These are phyloP conservation scores for Viola pubescens DNA, from an alignment of 441 rosid species.

Conservation along the genomic window DNA sequence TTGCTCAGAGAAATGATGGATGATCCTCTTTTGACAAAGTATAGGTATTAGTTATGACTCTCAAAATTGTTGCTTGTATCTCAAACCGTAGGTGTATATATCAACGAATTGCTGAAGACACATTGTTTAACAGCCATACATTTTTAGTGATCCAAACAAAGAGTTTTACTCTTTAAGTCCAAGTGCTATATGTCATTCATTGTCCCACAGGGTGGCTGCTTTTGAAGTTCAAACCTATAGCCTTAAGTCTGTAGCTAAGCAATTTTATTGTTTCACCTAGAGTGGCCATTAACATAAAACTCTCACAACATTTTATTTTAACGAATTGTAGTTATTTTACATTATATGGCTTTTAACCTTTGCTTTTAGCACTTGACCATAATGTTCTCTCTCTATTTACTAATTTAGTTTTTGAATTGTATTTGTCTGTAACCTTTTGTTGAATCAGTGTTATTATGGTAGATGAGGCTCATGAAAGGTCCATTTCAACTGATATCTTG, in stretches of 20 bases:
- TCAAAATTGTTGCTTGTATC: constrained; percentile 6
- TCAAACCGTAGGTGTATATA: not conserved
- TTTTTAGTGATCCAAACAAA: too few species aligned
- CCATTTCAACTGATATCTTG: constrained; percentile 88
- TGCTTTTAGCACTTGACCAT: not conserved
- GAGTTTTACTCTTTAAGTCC: too few species aligned
- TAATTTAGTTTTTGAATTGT: not conserved
- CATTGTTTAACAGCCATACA: not conserved
- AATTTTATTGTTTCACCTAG: too few species aligned
- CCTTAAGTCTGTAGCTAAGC: too few species aligned
- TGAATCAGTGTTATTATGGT: constrained; percentile 80
- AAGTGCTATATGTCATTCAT: too few species aligned
- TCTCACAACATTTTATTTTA: not conserved
- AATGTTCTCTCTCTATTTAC: not conserved
- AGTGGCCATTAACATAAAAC: too few species aligned
- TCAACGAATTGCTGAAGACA: too few species aligned
- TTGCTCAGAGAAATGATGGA: constrained; percentile 97
- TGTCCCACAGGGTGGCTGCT: too few species aligned
- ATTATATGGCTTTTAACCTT: not conserved
- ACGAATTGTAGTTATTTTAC: not conserved
- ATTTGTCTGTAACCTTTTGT: not conserved
- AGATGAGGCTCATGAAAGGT: constrained; percentile 98
- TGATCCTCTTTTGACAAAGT: constrained; percentile 93
- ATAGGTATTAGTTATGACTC: constrained; percentile 47
- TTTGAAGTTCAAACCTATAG: too few species aligned